phyloP scores from a whole-genome alignment of 73 alveolate species.

The Blepharisma stoltei region DNA sequence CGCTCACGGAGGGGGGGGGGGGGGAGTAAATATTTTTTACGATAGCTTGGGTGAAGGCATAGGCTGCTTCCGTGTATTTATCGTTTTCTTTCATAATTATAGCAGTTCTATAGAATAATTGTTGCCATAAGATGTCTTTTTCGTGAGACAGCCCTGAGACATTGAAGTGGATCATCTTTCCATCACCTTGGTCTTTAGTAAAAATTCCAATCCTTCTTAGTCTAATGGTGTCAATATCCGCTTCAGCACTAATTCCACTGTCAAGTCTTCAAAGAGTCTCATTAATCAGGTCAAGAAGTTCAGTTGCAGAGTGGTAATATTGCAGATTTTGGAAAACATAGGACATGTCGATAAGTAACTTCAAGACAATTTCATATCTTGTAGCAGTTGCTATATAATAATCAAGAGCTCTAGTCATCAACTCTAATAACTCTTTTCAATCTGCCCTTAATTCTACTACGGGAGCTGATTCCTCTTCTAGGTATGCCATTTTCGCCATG shows the following conservation, averaged over 20 bases:
- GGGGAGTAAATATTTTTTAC: neutral
- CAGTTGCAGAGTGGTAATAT: constrained; percentile 13
- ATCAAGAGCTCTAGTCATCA: constrained; percentile 2
- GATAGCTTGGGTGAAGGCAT: neutral
- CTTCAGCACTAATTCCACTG: neutral
- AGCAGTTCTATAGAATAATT: constrained; percentile 8
- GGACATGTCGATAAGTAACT: neutral
- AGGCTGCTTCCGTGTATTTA: neutral
- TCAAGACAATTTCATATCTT: neutral
- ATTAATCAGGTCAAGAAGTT: constrained; percentile 2
- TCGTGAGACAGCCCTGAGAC: neutral
- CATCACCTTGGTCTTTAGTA: neutral
- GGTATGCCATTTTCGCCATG: neutral
- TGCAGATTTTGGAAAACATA: constrained; percentile 14
- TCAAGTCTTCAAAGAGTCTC: neutral
- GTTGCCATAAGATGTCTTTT: constrained; percentile 6
- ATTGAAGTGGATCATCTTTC: neutral
- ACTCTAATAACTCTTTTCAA: neutral
- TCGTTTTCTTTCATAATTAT: constrained; percentile 1
- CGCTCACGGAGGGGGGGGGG: too few relatives aligned
- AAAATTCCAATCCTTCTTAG: neutral
- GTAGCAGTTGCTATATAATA: neutral
- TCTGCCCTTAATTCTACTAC: constrained; percentile 16
- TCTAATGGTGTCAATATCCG: neutral
- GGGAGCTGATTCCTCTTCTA: neutral